Evolutionary conservation across 2,329 filamentous ascomycete species (phyloP), one percentile per base, ranked within the genome.

Genomic region (Monosporascus sp.): DNA sequence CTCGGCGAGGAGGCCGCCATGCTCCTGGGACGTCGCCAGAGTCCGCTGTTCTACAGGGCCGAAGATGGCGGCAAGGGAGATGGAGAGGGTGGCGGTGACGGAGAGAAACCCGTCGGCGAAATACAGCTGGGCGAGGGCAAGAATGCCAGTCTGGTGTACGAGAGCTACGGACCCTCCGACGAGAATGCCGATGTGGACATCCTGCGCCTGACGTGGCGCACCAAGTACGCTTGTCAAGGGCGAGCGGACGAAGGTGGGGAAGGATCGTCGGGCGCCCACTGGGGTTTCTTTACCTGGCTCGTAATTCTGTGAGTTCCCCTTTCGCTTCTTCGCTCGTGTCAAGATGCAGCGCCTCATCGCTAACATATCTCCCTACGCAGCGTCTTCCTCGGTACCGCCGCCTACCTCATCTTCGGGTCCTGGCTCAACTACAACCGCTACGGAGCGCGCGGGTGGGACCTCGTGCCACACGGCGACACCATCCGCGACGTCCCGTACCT

Each of bases 381-480:
- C 62, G 74, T 87, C 55, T 99, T 99, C 81, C 80, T 97, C 57
- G 83, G 83, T 46, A 87, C 85, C 41, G 90, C 94, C 2, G 77
- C 92, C 24, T 99, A 97, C 74, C 86, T 99, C 60, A 96, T 97
- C 70, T 97, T 97, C 67, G 92, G 93, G 59, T 96, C 92, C 20
- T 99, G 94, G 94, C 85, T 97, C 70, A 97, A 97, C 77, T 97
- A 97, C 80, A 97, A 91, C 76, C 89, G 92, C 57, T 96, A 96
- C 72, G 93, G 93, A 48, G 92, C 93, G 50, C 82, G 93, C 45
- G 94, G 94, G 53, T 97, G 92, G 92, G 94, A 97, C 65, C 80
- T 97, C 18, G 78, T 97, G 18, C 94, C 94, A 15, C 93, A 97
- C 68, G 89, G 89, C 60, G 94, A 99, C 70, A 88, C 89, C 0